Percentiles rank a stretch among this genome's conserved stretches.
Conservation (phyloP, 306 rosid species). For the Purshia tridentata region DNA sequence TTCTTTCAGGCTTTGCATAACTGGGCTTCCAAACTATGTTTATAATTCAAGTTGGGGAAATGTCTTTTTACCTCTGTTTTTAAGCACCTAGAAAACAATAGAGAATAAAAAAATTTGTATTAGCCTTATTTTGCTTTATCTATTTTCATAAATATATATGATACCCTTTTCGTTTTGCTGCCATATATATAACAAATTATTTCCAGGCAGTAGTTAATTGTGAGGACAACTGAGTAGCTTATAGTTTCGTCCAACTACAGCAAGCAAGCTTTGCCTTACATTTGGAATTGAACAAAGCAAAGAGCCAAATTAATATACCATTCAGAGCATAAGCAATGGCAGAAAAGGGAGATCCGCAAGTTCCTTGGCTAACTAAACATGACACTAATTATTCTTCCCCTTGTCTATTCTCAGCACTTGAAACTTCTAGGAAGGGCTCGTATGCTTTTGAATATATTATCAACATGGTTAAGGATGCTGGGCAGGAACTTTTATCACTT, state of each 20-base stretch:
- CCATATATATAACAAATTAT: no score
- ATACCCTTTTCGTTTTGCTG: no score
- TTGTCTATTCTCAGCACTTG: slow-evolving; percentile 51
- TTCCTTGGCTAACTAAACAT: slow-evolving; percentile 92
- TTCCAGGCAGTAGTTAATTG: background rate
- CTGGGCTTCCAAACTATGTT: slow-evolving; percentile 81
- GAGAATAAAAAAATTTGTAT: no score
- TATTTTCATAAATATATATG: no score
- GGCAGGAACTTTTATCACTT: slow-evolving; percentile 74
- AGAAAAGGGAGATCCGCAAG: slow-evolving; percentile 97
- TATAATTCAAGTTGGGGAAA: slow-evolving; percentile 56
- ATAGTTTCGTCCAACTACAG: slow-evolving; percentile 58
- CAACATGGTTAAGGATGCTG: slow-evolving; percentile 79
- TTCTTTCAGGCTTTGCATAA: slow-evolving; percentile 62
- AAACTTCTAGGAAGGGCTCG: slow-evolving; percentile 71
- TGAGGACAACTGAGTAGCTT: background rate
- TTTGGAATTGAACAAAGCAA: slow-evolving; percentile 78
- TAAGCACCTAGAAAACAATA: no score
- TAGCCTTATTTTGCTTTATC: no score
- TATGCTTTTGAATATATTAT: slow-evolving; percentile 67
- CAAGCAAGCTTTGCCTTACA: slow-evolving; percentile 73
- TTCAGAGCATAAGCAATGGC: no score
- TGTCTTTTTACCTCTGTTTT: slow-evolving; percentile 71
- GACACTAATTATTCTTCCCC: background rate
- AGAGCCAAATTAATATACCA: slow-evolving; percentile 93